Base-by-base conservation (phyloP, 129 eudicot genomes). In the Flaveria linearis region DNA sequence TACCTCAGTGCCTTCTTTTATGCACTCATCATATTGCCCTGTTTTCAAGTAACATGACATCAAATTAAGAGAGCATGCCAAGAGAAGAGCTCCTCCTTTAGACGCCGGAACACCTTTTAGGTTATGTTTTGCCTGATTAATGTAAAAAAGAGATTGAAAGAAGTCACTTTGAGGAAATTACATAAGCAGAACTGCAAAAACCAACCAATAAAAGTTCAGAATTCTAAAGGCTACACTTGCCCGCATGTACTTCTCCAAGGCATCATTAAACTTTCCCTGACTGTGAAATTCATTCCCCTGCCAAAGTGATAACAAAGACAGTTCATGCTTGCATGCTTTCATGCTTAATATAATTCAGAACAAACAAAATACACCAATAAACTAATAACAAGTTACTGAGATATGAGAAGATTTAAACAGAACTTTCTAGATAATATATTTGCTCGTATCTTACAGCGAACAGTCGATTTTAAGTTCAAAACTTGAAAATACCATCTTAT, bases 21-120 rank as follows among this genome's bases (percentile, higher is more conserved):
- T 85, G 84, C 99, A 95, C 82, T 91, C 96, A 43, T 91, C 90
- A 76, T 82, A 89, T 68, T 89, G 92, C 43, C 82, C 74, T 53
- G 92, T 89, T 88, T 95, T 95, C 82, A 95, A 84, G 88, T 91
- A 95, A 76, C 99, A 95, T 56, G 97, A 91, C 99, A 95, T 95
- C 83, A 89, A 73, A 80, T 95, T 95, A 78, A 95, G 92, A 18
- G 99, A 89, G 79, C 99, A 95, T 22, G 96, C 97, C 62, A 85
- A 80, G 25, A 86, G 83, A 68, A 95, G 65, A 75, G 80, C 72
- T 83, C 87, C 84, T 58, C 89, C 93, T 83, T 88, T 91, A 47
- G 97, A 75, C 0, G 84, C 77, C n/a, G 94, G 96, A 63, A 95
- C 74, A 25, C 85, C 88, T 85, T 86, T 85, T 73, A 95, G 82